Base-by-base conservation (phyloP, 352 stramenopile species). In the Globisporangium paroecandrum region DNA sequence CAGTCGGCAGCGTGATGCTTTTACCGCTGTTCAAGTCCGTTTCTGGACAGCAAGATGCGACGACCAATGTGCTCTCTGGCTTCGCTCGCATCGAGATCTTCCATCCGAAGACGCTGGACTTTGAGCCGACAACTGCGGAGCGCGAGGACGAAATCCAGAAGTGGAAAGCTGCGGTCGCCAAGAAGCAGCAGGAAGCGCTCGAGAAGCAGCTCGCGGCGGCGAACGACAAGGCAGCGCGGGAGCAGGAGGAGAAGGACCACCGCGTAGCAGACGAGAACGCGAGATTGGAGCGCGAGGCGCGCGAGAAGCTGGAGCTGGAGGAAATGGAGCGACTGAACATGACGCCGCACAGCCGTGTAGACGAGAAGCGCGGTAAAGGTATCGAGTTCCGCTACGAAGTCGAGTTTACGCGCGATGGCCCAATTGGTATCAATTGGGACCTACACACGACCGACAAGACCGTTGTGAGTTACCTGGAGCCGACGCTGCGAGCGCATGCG, bases 401-500 rank as follows among this genome's bases (percentile, higher is more conserved):
- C 24, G 68, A 81, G 36, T 91, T 93, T 62, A 71, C 70, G 25
- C 79, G 74, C 1, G 75, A 71, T 22, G 81, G 81, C 20, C 77
- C 85, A 7, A 87, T 91, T 27, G 85, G 85, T 12, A 73, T 91
- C 53, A 88, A 90, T 64, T 93, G 85, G 85, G 81, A 93, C 62
- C 63, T 90, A 56, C 71, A 87, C 51, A 77, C 75, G 43, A 65
- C 47, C 20, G 71, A 82, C 54, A 81, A 77, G 29, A 81, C 82
- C 0, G 62, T 91, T 22, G 82, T 90, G 32, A 90, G 79, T 34
- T 74, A 83, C 66, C 66, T 93, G 20, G 85, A 90, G 58, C 70
- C 74, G 1, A 76, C 79, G 0, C 70, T 90, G 24, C 70, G 77
- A 9, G 85, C 85, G 2, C 64, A 80, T n/a, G 43, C 76, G 27